phyloP scores from a whole-genome alignment of 2,329 filamentous ascomycete species.

The Coniella vitis region DNA sequence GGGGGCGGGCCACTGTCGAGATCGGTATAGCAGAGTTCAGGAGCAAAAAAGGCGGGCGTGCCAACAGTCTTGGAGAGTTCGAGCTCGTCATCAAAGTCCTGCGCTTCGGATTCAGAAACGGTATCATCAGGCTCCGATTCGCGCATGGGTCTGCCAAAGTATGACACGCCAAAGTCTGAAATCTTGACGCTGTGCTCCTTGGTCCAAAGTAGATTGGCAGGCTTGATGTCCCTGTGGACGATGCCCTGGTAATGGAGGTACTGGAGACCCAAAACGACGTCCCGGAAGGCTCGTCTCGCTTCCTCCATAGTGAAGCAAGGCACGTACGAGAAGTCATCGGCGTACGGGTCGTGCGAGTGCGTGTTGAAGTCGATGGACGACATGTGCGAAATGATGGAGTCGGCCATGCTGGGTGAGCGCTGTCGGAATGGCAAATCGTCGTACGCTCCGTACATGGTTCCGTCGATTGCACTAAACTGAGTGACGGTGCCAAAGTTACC shows the following conservation, averaged over 20 bases:
- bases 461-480: slow-evolving; percentile 58
- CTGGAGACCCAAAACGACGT: slow-evolving; percentile 87
- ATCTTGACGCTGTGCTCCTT: slow-evolving; percentile 87
- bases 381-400: slow-evolving; percentile 67
- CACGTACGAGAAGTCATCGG: slow-evolving; percentile 87
- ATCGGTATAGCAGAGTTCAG: slow-evolving; percentile 89
- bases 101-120: slow-evolving; percentile 72
- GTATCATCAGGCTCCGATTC: slow-evolving; percentile 74
- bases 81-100: slow-evolving; percentile 84
- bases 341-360: slow-evolving; percentile 57
- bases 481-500: slow-evolving; percentile 45
- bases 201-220: slow-evolving; percentile 85
- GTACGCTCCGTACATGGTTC: slow-evolving; percentile 71
- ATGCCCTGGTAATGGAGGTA: slow-evolving; percentile 87
- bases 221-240: slow-evolving; percentile 79
- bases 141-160: slow-evolving; percentile 81
- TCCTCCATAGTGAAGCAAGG: slow-evolving; percentile 85
- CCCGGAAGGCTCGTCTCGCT: slow-evolving; percentile 78
- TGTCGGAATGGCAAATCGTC: slow-evolving; percentile 53
- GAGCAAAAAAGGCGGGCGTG: slow-evolving; percentile 94
- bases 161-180: slow-evolving; percentile 97
- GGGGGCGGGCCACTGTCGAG: slow-evolving; percentile 55
- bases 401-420: slow-evolving; percentile 73
- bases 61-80: slow-evolving; percentile 98
- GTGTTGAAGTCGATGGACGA: slow-evolving; percentile 55